Percentiles rank a stretch among this genome's conserved stretches.
Evolutionary conservation across 1,284 basidiomycete genomes (phyloP).

Genomic region (Tremellales sp.): DNA sequence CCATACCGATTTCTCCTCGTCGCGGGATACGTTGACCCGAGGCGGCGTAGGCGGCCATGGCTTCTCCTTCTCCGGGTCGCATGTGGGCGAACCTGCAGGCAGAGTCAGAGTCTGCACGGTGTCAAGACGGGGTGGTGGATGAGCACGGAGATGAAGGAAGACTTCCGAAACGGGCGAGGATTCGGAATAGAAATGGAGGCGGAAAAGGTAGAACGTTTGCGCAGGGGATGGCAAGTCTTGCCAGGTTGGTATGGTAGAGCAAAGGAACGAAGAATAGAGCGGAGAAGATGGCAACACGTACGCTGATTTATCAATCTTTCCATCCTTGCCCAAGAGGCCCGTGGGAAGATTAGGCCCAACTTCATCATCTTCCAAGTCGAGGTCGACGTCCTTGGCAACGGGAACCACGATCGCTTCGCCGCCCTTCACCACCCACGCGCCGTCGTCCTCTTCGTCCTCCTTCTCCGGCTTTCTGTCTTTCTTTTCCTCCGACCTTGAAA

Average conservation of each 20-base stretch:
- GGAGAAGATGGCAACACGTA: too few relatives aligned
- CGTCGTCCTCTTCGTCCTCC: conserved; percentile 9
- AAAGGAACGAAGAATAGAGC: conserved; percentile 24
- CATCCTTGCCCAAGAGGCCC: conserved; percentile 28
- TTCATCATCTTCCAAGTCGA: conserved; percentile 62
- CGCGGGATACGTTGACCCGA: conserved; percentile 91
- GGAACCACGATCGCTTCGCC: conserved; percentile 18
- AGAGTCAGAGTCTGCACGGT: conserved; percentile 6
- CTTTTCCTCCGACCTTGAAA: too few relatives aligned
- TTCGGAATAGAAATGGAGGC: too few relatives aligned
- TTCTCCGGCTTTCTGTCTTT: not conserved
- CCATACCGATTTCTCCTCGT: conserved; percentile 95
- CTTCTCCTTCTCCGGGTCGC: conserved; percentile 88
- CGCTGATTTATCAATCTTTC: conserved; percentile 15
- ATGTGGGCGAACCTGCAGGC: conserved; percentile 64
- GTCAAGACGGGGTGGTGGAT: conserved; percentile 1
- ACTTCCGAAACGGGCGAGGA: not conserved
- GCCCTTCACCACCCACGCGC: conserved; percentile 37
- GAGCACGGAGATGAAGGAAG: not conserved
- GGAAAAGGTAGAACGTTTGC: too few relatives aligned
- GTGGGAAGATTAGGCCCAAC: conserved; percentile 57
- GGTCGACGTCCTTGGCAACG: conserved; percentile 23
- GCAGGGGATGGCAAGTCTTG: too few relatives aligned
- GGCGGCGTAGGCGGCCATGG: conserved; percentile 92
- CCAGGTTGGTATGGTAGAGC: conserved; percentile 37